Percentiles rank a stretch among this genome's conserved stretches.
Evolutionary conservation across 2,329 filamentous ascomycete genomes (phyloP).

Genomic region (Chalaropsis ovoidea): DNA sequence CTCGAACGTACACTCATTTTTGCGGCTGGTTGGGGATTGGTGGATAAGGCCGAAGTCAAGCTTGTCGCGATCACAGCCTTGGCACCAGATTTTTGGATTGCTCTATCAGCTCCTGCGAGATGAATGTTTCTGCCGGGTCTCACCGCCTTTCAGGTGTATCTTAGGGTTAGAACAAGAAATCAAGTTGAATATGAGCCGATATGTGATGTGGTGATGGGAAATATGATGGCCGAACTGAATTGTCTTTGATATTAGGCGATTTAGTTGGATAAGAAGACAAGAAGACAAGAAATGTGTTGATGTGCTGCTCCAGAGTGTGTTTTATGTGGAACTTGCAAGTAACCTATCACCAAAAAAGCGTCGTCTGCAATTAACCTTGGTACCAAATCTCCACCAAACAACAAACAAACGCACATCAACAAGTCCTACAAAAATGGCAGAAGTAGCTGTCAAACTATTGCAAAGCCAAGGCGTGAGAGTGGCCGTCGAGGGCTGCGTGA

Average conservation of each 20-base stretch:
- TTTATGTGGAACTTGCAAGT: background rate
- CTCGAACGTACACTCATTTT: constrained; percentile 23
- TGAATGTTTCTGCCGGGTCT: constrained; percentile 17
- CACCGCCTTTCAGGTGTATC: constrained; percentile 12
- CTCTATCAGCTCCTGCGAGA: background rate
- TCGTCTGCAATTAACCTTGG: background rate
- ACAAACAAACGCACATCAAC: background rate
- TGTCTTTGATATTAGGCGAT: background rate
- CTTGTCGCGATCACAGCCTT: constrained; percentile 22
- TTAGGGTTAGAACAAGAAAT: constrained; percentile 21
- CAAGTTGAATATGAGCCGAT: background rate
- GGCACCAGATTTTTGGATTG: constrained; percentile 18
- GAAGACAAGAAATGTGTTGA: background rate
- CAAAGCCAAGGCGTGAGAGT: constrained; percentile 20
- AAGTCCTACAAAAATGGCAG: constrained; percentile 11
- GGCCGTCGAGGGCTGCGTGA: constrained; percentile 25
- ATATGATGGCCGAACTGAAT: too few species aligned
- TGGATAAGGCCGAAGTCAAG: constrained; percentile 16
- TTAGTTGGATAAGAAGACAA: background rate
- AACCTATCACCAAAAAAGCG: background rate
- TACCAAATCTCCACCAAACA: background rate
- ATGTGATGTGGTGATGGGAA: too few species aligned
- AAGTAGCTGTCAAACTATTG: background rate
- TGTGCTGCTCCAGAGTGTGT: background rate
- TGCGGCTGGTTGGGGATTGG: constrained; percentile 14